Percentiles rank a stretch among this genome's conserved stretches.
Evolutionary conservation across 1,284 basidiomycete genomes (phyloP).

Genomic region (Irpex sp.): DNA sequence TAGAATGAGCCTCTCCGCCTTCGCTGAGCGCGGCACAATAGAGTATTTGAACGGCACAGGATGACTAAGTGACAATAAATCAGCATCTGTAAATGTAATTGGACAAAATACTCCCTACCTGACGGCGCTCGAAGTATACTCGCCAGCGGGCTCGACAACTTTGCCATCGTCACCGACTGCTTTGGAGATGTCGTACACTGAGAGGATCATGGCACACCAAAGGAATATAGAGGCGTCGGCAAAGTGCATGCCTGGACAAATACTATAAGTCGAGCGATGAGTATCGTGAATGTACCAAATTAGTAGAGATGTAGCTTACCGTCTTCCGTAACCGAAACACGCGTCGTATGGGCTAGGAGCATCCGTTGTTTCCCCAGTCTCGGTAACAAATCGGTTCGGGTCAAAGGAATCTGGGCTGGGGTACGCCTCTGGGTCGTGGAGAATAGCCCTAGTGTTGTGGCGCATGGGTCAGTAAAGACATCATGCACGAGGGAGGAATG

Average conservation of each 20-base stretch:
- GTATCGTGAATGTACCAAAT: background rate
- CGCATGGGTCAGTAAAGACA: background rate
- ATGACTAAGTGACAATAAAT: conserved; percentile 7
- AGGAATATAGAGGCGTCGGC: conserved; percentile 11
- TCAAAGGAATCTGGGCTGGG: conserved; percentile 3
- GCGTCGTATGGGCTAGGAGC: conserved; percentile 3
- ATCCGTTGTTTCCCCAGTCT: background rate
- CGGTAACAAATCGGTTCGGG: conserved; percentile 8
- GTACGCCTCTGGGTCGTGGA: conserved; percentile 7
- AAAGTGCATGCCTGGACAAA: conserved; percentile 15
- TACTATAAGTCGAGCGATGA: background rate
- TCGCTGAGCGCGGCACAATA: conserved; percentile 5
- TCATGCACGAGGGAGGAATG: background rate
- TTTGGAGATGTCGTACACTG: conserved; percentile 12
- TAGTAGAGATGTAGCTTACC: background rate
- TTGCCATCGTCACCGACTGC: conserved; percentile 9
- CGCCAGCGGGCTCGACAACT: conserved; percentile 1
- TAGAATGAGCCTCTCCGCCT: background rate
- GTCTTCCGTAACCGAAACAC: conserved; percentile 10
- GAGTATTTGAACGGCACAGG: conserved; percentile 12
- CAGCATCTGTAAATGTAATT: background rate
- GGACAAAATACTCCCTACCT: conserved; percentile 1
- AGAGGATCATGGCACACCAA: conserved; percentile 6
- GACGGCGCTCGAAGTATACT: background rate
- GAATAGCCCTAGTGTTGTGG: conserved; percentile 4